Conservation (phyloP, 371 early-diverging fungal species). For the Mucor velutinosus region DNA sequence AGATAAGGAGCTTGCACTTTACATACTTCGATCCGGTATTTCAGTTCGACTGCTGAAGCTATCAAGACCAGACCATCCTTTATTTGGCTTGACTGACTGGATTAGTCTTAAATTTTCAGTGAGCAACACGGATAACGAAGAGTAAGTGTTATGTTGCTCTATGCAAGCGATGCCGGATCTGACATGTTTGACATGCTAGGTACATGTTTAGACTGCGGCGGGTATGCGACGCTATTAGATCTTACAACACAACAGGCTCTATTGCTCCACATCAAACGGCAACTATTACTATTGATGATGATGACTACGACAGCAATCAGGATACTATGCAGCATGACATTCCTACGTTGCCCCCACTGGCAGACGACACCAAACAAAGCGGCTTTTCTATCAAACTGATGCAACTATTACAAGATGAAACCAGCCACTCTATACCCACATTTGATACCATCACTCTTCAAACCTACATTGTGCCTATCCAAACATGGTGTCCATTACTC, state of each 20-base stretch:
- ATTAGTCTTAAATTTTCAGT: not conserved
- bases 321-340: not conserved
- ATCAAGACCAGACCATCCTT: constrained; percentile 33
- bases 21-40: constrained; percentile 37
- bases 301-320: not conserved
- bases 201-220: not conserved
- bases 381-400: constrained; percentile 18
- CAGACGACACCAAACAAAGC: not conserved
- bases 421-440: constrained; percentile 34
- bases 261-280: not conserved
- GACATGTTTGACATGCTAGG: not conserved
- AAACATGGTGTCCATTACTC: constrained; percentile 43
- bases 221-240: not conserved
- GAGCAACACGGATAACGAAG: constrained; percentile 9
- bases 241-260: not conserved
- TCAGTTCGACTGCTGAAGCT: constrained; percentile 29
- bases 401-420: not conserved
- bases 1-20: constrained; percentile 15
- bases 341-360: not conserved
- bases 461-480: constrained; percentile 38
- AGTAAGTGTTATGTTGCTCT: constrained; percentile 11
- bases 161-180: not conserved
- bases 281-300: not conserved
- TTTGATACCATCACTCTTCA: constrained; percentile 33
- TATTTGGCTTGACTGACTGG: constrained; percentile 12